Evolutionary conservation across 2,329 filamentous ascomycete species (phyloP).

Genomic region (Xenoacremonium recifei): DNA sequence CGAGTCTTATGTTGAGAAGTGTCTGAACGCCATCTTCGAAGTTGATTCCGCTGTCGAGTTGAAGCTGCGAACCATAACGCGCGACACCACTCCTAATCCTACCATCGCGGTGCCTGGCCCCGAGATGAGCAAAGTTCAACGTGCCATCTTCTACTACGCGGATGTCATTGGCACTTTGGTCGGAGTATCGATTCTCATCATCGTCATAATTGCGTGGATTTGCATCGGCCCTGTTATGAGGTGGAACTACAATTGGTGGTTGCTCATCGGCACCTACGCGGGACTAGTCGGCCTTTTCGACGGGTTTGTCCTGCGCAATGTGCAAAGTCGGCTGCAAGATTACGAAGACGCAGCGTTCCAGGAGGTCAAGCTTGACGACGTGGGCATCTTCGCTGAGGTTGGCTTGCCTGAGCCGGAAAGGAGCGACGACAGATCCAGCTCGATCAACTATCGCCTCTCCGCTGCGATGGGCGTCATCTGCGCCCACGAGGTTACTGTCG

Average conservation of each 20-base stretch:
- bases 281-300: constrained; percentile 44
- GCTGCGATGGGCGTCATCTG: constrained; percentile 17
- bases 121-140: constrained; percentile 31
- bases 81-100: constrained; percentile 31
- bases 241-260: constrained; percentile 45
- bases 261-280: constrained; percentile 47
- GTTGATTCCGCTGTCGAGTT: constrained; percentile 34
- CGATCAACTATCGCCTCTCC: constrained; percentile 16
- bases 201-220: constrained; percentile 37
- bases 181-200: constrained; percentile 33
- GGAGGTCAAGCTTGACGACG: neutral
- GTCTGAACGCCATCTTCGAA: constrained; percentile 31
- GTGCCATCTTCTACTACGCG: constrained; percentile 40
- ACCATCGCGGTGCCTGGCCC: constrained; percentile 22
- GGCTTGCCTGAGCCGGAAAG: constrained; percentile 4
- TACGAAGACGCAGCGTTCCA: constrained; percentile 17
- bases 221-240: constrained; percentile 36
- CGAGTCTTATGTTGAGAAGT: constrained; percentile 28
- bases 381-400: constrained; percentile 13
- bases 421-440: neutral
- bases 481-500: constrained; percentile 17
- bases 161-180: constrained; percentile 38
- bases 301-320: constrained; percentile 44
- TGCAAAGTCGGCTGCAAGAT: constrained; percentile 25
- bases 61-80: constrained; percentile 31